Evolutionary conservation across 495 filamentous ascomycete genomes (phyloP), one percentile per base, ranked within the genome.

Genomic region (Chaetomidium leptoderma): DNA sequence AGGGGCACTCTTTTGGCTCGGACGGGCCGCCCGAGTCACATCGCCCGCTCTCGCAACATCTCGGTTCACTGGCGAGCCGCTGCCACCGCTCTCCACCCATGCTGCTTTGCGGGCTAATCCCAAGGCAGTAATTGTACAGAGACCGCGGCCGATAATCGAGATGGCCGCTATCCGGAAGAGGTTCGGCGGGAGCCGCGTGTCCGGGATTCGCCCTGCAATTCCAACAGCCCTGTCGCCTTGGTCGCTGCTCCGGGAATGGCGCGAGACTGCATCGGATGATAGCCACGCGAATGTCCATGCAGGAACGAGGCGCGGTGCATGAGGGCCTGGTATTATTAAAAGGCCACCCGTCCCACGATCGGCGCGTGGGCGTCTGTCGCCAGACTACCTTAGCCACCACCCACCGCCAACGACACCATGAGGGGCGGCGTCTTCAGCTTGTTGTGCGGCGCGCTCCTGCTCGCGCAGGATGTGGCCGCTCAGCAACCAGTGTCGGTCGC

Each of bases 391-490:
- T 39, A 32, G 17, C 4, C 14, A 14, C 23, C 16, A 27, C 23
- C 42, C 21, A 16, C 1, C 3, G 36, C 10, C 49, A 54, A n/a
- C 27, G 17, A 13, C 57, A 56, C 37, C 33, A 67, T 67, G 65
- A 60, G 23, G 59, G 46, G 23, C 7, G n/a, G 26, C 13, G 33
- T 65, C n/a, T 26, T 57, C 29, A 42, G 53, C 40, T 23, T 62
- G 10, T 37, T 66, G n/a, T 24, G 42, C 26, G 39, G 52, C 45
- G 53, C 62, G 35, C 48, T 65, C n/a, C 59, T 67, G 35, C 46
- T 58, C 11, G 40, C 43, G 17, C 57, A 58, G n/a, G 33, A 59
- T 33, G 55, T 29, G 7, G 24, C 37, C 6, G 55, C 55, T 6
- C 40, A 42, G 10, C 17, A 27, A 8, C 13, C 43, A 16, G 35